Evolutionary conservation across 345 rosid species (phyloP).

Genomic region (Erucastrum elatum): DNA sequence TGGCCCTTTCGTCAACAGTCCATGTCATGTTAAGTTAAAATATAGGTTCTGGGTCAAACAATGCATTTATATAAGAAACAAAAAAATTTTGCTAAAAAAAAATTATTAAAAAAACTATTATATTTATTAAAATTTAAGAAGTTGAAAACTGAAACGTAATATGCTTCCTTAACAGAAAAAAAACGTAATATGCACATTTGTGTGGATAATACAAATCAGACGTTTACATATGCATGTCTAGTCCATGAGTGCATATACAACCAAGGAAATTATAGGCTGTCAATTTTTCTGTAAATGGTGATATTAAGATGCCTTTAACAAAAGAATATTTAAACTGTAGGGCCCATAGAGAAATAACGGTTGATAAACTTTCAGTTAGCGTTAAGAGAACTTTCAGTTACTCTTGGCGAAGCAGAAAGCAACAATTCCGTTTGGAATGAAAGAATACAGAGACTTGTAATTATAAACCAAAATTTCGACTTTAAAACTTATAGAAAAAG

Average conservation of each 20-base stretch:
- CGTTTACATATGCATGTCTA: conserved; percentile 11
- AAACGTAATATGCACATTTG: not conserved
- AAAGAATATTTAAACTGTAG: not conserved
- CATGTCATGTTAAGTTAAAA: not conserved
- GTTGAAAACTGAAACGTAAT: not conserved
- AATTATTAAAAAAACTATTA: not conserved
- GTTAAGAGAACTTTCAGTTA: not conserved
- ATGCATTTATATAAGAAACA: too few species aligned
- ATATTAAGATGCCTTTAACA: not conserved
- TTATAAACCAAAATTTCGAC: not conserved
- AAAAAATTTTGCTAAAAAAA: too few species aligned
- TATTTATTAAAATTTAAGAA: not conserved
- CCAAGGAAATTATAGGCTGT: conserved; percentile 11
- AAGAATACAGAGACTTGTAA: not conserved
- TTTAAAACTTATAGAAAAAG: not conserved
- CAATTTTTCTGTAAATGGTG: not conserved
- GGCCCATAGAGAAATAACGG: not conserved
- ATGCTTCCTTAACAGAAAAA: not conserved
- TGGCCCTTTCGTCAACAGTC: not conserved
- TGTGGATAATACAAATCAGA: not conserved
- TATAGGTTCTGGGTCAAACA: too few species aligned
- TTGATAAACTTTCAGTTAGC: not conserved
- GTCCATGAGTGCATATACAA: conserved; percentile 5
- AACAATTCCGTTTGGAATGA: not conserved
- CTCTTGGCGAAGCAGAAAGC: not conserved